Evolutionary conservation across 2,329 filamentous ascomycete genomes (phyloP), one percentile per base, ranked within the genome.

Genomic region (Gaeumannomyces sp.): DNA sequence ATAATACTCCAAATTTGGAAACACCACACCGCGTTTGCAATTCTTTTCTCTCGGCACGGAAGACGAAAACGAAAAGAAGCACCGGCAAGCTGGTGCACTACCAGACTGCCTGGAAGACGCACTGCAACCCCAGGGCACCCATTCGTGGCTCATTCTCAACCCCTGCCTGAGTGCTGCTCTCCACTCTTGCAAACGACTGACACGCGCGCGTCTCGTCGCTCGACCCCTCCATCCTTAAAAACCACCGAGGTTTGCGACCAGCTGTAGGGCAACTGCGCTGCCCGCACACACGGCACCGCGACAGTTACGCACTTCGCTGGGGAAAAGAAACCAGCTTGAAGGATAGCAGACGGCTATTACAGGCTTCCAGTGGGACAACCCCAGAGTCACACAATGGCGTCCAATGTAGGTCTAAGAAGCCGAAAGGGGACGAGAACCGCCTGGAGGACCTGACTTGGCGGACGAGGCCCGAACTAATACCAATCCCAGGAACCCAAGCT

Each of bases 401-500:
- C 45, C 35, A 59, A 63, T n/a, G 62, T 62, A 62, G 50, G 61
- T 62, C 25, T 25, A 62, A 25, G 4, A 16, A 45, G 22, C n/a
- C 11, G 25, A n/a, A 1, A n/a, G 27, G 25, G 14, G 25, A 33
- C 57, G 22, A 11, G 22, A 33, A 11, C 35, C 28, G 33, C 7
- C 59, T 8, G 11, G n/a, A 29, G 8, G 29, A 29, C 57, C 7
- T 11, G 28, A 19, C 22, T 19, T 5, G 33, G 33, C 57, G 38
- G 14, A 27, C 35, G 14, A 10, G 29, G 35, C 53, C 27, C 19
- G 29, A 45, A 38, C 50, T 65, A 58, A 66, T 58, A 11, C 59
- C 28, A 61, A 33, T 22, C 64, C 68, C 68, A 84, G 81, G 86
- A 89, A 69, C 86, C 86, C 57, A 89, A 87, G 76, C 80, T 89